Conservation (phyloP, 2,329 filamentous ascomycete genomes). For the Ophiostoma angusticollis region DNA sequence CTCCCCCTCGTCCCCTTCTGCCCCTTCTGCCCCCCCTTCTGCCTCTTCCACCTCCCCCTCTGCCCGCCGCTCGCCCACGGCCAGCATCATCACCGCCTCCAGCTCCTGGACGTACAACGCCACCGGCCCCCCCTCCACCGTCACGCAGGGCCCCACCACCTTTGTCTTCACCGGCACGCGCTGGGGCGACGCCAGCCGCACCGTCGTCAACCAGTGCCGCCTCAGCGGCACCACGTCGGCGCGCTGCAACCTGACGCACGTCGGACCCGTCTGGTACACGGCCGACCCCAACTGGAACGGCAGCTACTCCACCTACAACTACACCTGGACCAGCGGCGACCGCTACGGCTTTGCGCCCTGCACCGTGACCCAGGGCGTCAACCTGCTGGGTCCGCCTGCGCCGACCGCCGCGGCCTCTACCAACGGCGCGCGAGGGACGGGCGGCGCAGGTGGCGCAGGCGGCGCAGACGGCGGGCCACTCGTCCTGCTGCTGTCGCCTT, state of each 20-base stretch:
- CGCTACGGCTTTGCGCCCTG: constrained; percentile 19
- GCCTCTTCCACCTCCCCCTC: background rate
- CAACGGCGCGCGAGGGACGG: too few species aligned
- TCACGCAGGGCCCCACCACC: constrained; percentile 18
- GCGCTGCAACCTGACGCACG: constrained; percentile 18
- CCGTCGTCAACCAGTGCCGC: constrained; percentile 17
- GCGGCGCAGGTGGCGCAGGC: too few species aligned
- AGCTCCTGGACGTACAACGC: constrained; percentile 10
- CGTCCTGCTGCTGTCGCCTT: background rate
- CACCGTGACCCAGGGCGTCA: constrained; percentile 16
- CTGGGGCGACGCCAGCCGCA: constrained; percentile 13
- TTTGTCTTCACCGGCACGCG: constrained; percentile 18
- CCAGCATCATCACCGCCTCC: constrained; percentile 7
- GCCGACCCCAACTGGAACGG: constrained; percentile 15
- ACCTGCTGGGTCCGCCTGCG: constrained; percentile 11
- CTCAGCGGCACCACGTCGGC: constrained; percentile 17
- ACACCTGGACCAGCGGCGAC: constrained; percentile 19
- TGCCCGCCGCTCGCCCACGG: background rate
- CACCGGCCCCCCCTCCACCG: constrained; percentile 16
- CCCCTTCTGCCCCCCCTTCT: background rate
- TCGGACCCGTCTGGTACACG: constrained; percentile 18
- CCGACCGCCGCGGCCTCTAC: constrained; percentile 7
- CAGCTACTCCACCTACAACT: constrained; percentile 18
- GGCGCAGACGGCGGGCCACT: background rate
- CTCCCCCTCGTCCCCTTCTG: background rate